Conservation (phyloP, 257 asterid species). For the Solanum appendiculatum region DNA sequence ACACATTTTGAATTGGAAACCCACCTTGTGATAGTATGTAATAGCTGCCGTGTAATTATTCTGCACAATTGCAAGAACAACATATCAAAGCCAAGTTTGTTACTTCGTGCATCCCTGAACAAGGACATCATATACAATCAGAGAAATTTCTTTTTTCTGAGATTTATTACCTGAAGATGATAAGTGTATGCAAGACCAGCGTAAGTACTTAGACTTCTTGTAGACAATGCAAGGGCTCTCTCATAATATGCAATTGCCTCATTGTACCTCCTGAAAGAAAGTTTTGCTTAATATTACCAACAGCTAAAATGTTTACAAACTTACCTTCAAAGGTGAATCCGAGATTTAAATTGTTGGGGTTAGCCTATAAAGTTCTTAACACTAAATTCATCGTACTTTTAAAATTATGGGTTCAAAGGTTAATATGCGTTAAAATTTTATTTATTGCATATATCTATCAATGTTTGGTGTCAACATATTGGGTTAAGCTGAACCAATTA, state of each 20-base stretch:
- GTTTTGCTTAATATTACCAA: not conserved
- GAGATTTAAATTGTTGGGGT: not conserved
- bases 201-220: conserved; percentile 80
- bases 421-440: not conserved
- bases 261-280: conserved; percentile 60
- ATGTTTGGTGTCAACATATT: not conserved
- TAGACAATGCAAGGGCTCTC: conserved; percentile 91
- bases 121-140: not conserved
- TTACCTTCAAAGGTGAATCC: not conserved
- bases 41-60: conserved; percentile 72
- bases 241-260: conserved; percentile 80
- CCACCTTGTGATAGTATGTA: conserved; percentile 86
- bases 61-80: conserved; percentile 27
- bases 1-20: not conserved
- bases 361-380: not conserved
- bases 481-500: not conserved
- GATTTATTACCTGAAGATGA: conserved; percentile 64
- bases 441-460: not conserved
- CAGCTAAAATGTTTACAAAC: not conserved
- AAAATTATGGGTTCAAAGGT: not conserved
- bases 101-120: not conserved
- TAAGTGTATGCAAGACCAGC: conserved; percentile 97
- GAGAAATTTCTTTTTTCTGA: not conserved
- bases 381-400: not conserved
- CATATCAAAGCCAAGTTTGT: not conserved